phyloP scores from a whole-genome alignment of 805 yeast genomes.

The Pichia californica region DNA sequence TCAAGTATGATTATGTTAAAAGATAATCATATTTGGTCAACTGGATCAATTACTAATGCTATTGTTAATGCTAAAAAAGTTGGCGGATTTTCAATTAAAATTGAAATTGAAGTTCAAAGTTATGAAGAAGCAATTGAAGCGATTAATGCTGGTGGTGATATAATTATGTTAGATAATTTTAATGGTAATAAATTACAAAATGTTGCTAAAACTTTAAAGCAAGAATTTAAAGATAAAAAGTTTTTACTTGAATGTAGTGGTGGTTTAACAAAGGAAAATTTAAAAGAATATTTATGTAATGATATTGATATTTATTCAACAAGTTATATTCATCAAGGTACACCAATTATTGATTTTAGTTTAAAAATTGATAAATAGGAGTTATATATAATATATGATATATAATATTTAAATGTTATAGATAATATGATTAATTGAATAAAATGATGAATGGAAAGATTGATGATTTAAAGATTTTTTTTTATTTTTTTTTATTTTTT shows the following conservation, averaged over 20 bases:
- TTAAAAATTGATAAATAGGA: constrained; percentile 47
- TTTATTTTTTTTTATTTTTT: background rate
- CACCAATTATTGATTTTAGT: constrained; percentile 74
- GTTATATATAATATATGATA: background rate
- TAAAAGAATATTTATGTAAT: constrained; percentile 58
- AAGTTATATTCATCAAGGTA: constrained; percentile 89
- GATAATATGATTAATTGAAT: no score
- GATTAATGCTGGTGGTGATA: constrained; percentile 90
- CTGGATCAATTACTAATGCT: constrained; percentile 86
- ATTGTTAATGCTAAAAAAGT: constrained; percentile 69
- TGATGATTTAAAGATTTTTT: background rate
- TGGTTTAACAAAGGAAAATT: constrained; percentile 69
- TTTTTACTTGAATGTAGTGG: constrained; percentile 89
- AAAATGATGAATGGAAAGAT: background rate
- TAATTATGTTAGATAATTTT: constrained; percentile 91
- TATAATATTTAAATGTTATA: background rate
- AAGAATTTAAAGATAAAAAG: constrained; percentile 42
- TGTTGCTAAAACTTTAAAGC: constrained; percentile 61
- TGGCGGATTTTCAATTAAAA: constrained; percentile 83
- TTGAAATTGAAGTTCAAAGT: constrained; percentile 86
- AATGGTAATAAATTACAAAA: constrained; percentile 52
- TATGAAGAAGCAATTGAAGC: constrained; percentile 90
- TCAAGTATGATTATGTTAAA: constrained; percentile 94
- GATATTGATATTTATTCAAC: constrained; percentile 89
- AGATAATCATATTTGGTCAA: constrained; percentile 89